Evolutionary conservation across 768 basidiomycete species (phyloP), one percentile per base, ranked within the genome.

Genomic region (Termitomyces sp.): DNA sequence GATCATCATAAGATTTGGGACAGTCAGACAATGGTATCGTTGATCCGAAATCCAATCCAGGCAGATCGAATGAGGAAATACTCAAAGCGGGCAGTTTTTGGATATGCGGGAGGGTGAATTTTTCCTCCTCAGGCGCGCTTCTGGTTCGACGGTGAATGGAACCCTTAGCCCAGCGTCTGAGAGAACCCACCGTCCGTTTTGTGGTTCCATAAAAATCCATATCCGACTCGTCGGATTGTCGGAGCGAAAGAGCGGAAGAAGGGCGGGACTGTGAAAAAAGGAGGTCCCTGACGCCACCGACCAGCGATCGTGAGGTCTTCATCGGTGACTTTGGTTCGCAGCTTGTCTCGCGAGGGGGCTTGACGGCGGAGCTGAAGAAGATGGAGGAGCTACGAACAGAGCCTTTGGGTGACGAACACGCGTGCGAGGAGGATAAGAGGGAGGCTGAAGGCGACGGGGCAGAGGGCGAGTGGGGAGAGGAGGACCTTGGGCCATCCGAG

Each of bases 261-360:
- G 81, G 69, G 1, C 78, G 80, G 52, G 81, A 73, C 28, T 75
- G 70, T 63, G 89, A 87, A 53, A 58, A 58, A 16, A 58, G 53
- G n/a, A 89, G 73, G 20, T 76, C 82, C 63, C 77, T 80, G 56
- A 88, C 81, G 62, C 83, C 86, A 61, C 79, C 82, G 48, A 84
- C 80, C 69, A 89, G 77, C 14, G 83, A 85, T 28, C 79, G 69
- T 61, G 65, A 50, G 64, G 68, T 58, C 70, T 75, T 54, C 65
- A 66, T 57, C 46, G 73, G 38, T 54, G 65, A 36, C 60, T 62
- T 51, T 56, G 63, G 56, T 53, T 64, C 53, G 18, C 8, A 46
- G 18, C 58, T 42, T 59, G 46, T 56, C 38, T 64, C 42, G 51
- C 36, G 48, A 43, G 64, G 54, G 20, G 55, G 28, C 36, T 58